phyloP scores from a whole-genome alignment of 2,329 filamentous ascomycete genomes.

The Elsinoe batatas region DNA sequence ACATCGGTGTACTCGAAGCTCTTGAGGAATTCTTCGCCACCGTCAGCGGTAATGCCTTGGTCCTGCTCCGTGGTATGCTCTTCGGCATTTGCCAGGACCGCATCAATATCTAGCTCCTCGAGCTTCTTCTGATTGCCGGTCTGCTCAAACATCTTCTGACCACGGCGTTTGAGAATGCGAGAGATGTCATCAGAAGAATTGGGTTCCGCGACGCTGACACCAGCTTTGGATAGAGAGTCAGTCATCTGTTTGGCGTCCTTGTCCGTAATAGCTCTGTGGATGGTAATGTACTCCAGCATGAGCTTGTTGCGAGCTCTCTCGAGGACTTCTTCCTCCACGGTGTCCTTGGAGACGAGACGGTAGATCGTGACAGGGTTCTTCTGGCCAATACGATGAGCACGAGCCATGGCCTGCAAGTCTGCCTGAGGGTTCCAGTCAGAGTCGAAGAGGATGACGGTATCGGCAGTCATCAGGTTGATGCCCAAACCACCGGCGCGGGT shows the following conservation, averaged over 20 bases:
- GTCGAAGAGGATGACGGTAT: slow-evolving; percentile 95
- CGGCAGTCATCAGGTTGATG: slow-evolving; percentile 97
- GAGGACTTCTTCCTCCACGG: slow-evolving; percentile 93
- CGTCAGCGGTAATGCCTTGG: slow-evolving; percentile 87
- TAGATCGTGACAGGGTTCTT: slow-evolving; percentile 95
- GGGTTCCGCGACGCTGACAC: slow-evolving; percentile 56
- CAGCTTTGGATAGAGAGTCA: slow-evolving; percentile 62
- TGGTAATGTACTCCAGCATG: slow-evolving; percentile 92
- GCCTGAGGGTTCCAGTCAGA: slow-evolving; percentile 99
- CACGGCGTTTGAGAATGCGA: slow-evolving; percentile 89
- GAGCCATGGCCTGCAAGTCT: slow-evolving; percentile 95
- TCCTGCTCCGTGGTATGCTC: slow-evolving; percentile 93
- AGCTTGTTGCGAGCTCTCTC: slow-evolving; percentile 96
- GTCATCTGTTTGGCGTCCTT: slow-evolving; percentile 79
- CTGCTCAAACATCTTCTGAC: slow-evolving; percentile 99
- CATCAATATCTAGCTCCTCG: slow-evolving; percentile 95
- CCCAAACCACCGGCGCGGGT: slow-evolving; percentile 94
- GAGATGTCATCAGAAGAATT: slow-evolving; percentile 92
- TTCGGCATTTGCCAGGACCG: slow-evolving; percentile 92
- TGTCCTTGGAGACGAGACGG: slow-evolving; percentile 92
- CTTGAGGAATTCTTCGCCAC: slow-evolving; percentile 89
- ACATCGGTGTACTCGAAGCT: slow-evolving; percentile 92
- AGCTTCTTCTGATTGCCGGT: slow-evolving; percentile 93
- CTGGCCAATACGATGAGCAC: slow-evolving; percentile 94
- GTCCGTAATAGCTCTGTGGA: slow-evolving; percentile 92